These are phyloP conservation scores for Licmophora abbreviata DNA, from an alignment of 108 stramenopile genomes.

Conservation along the genomic window DNA sequence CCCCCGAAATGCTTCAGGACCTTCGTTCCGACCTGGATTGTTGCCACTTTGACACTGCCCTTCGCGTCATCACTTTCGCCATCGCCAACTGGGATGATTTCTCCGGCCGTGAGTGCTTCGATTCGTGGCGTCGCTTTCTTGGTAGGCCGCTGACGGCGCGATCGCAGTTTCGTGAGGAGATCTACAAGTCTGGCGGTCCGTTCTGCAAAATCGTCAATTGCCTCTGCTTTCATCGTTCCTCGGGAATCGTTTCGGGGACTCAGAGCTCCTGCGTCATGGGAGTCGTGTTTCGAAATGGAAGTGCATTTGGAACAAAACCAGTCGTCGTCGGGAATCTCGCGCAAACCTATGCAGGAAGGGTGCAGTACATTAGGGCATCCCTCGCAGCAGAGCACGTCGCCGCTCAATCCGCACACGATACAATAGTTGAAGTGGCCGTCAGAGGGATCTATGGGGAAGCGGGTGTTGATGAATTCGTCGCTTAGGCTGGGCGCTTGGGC, in stretches of 20 bases:
- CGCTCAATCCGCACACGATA: conserved; percentile 42
- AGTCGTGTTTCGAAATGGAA: not conserved
- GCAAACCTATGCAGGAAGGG: conserved; percentile 29
- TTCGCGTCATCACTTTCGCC: not conserved
- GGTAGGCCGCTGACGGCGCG: not conserved
- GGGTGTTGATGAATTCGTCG: conserved; percentile 24
- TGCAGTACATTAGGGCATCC: conserved; percentile 49
- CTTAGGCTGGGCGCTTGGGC: too few relatives aligned
- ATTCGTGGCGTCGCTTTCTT: too few relatives aligned
- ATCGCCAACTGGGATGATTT: too few relatives aligned
- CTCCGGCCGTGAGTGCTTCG: too few relatives aligned
- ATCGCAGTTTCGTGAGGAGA: not conserved
- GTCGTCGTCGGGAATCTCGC: conserved; percentile 39
- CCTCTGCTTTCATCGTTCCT: not conserved
- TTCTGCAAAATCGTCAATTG: not conserved
- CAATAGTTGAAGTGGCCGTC: conserved; percentile 50
- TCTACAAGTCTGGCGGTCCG: not conserved
- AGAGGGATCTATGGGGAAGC: conserved; percentile 36
- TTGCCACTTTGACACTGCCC: not conserved
- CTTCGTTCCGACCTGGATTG: conserved; percentile 6
- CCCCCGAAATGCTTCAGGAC: conserved; percentile 11
- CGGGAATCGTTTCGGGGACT: not conserved
- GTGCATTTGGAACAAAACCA: conserved; percentile 48
- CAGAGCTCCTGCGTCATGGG: not conserved
- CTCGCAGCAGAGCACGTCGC: conserved; percentile 52